Evolutionary conservation across 441 rosid genomes (phyloP).

Genomic region (Biscutella laevigata): DNA sequence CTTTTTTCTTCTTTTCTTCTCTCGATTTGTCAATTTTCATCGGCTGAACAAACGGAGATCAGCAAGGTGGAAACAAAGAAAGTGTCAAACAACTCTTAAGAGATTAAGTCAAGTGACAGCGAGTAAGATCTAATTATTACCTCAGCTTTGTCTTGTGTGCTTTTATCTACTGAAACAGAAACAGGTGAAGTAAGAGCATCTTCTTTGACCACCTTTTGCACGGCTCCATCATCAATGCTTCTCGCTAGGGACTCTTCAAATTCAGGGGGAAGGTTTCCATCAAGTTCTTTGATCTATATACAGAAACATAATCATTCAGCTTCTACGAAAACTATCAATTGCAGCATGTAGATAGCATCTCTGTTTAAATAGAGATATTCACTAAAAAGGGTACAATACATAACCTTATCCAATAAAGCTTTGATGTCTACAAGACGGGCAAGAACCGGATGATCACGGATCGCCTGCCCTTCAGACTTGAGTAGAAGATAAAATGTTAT

Average conservation of each 20-base stretch:
- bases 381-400: conserved; percentile 6
- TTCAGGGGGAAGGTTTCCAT: conserved; percentile 49
- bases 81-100: conserved; percentile 3
- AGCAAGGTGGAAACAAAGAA: neutral
- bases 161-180: conserved; percentile 20
- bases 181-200: conserved; percentile 19
- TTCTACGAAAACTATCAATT: too few relatives aligned
- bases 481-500: conserved; percentile 86
- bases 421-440: conserved; percentile 72
- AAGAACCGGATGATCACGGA: conserved; percentile 81
- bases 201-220: conserved; percentile 19
- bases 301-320: neutral
- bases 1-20: conserved; percentile 25
- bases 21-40: conserved; percentile 23
- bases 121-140: conserved; percentile 11
- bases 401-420: conserved; percentile 65
- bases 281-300: conserved; percentile 50
- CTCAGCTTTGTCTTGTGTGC: conserved; percentile 4
- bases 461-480: conserved; percentile 78
- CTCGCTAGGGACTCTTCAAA: conserved; percentile 49
- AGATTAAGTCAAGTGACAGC: neutral
- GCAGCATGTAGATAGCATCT: neutral
- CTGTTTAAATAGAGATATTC: neutral
- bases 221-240: conserved; percentile 22
- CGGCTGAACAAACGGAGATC: conserved; percentile 14